Conservation (phyloP, 2,329 filamentous ascomycete genomes). For the Aspergillus puulaauensis region DNA sequence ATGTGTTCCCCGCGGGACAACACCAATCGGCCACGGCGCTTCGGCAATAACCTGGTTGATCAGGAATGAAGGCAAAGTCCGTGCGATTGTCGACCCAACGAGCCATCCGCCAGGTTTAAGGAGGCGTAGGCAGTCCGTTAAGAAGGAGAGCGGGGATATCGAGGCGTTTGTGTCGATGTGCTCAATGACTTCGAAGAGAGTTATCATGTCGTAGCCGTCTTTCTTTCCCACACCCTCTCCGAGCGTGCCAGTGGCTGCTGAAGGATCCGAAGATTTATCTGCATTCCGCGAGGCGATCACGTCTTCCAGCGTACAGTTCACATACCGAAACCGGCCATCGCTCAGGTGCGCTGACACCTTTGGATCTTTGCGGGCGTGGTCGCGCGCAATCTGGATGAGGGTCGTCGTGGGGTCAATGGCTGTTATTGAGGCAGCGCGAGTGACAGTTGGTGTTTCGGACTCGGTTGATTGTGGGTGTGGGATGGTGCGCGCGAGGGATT, state of each 20-base stretch:
- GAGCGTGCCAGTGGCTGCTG: conserved; percentile 4
- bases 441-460: conserved; percentile 29
- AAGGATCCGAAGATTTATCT: conserved; percentile 3
- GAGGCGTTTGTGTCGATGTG: conserved; percentile 75
- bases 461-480: conserved; percentile 15
- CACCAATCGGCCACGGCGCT: conserved; percentile 65
- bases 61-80: conserved; percentile 84
- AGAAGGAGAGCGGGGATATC: conserved; percentile 71
- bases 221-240: conserved; percentile 32
- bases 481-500: conserved; percentile 53
- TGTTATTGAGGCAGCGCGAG: conserved; percentile 42
- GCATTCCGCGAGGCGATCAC: background rate
- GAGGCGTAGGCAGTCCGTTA: conserved; percentile 57
- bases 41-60: conserved; percentile 93
- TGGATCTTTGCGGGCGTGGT: conserved; percentile 74
- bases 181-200: conserved; percentile 92
- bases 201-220: conserved; percentile 71
- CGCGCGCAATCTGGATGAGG: conserved; percentile 63
- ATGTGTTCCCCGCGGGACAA: conserved; percentile 91
- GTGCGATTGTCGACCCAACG: conserved; percentile 85
- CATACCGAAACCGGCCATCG: conserved; percentile 63
- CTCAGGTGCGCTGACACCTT: conserved; percentile 54
- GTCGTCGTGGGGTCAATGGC: conserved; percentile 46
- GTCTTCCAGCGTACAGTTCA: conserved; percentile 73
- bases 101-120: conserved; percentile 92